Percentiles rank a stretch among this genome's conserved stretches.
phyloP scores from a whole-genome alignment of 352 stramenopile species.

The Blastocystis sp. region DNA sequence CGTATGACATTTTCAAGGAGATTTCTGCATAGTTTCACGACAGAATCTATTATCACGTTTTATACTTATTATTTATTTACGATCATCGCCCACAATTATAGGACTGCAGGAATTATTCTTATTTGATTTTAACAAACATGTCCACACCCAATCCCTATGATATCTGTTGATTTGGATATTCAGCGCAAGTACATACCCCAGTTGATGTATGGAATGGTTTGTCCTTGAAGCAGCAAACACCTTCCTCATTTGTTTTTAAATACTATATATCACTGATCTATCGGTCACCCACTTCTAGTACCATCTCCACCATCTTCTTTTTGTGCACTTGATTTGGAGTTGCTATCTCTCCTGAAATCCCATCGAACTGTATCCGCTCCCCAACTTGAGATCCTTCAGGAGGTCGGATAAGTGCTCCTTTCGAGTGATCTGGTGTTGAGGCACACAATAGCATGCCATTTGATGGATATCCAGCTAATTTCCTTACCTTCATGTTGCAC shows the following conservation, averaged over 20 bases:
- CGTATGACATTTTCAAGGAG: neutral
- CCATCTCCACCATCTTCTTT: constrained; percentile 54
- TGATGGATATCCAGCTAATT: constrained; percentile 84
- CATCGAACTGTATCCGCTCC: constrained; percentile 68
- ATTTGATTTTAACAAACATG: neutral
- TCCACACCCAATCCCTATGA: neutral
- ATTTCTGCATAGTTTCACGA: neutral
- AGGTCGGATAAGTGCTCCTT: constrained; percentile 79
- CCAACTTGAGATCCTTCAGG: constrained; percentile 75
- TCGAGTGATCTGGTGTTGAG: constrained; percentile 73
- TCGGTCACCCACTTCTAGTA: neutral
- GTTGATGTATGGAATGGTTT: constrained; percentile 41
- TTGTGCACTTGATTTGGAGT: constrained; percentile 64
- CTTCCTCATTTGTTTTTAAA: neutral
- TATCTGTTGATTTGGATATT: constrained; percentile 7
- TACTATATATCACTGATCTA: neutral
- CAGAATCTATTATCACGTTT: neutral
- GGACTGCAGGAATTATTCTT: too few relatives aligned
- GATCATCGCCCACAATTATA: too few relatives aligned
- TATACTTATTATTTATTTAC: neutral
- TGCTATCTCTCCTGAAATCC: constrained; percentile 37
- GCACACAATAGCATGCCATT: constrained; percentile 87
- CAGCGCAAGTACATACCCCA: neutral
- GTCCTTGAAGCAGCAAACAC: constrained; percentile 54
- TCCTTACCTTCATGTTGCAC: constrained; percentile 85